Evolutionary conservation across 768 basidiomycete species (phyloP).

Genomic region (Infundibulicybe gibba): DNA sequence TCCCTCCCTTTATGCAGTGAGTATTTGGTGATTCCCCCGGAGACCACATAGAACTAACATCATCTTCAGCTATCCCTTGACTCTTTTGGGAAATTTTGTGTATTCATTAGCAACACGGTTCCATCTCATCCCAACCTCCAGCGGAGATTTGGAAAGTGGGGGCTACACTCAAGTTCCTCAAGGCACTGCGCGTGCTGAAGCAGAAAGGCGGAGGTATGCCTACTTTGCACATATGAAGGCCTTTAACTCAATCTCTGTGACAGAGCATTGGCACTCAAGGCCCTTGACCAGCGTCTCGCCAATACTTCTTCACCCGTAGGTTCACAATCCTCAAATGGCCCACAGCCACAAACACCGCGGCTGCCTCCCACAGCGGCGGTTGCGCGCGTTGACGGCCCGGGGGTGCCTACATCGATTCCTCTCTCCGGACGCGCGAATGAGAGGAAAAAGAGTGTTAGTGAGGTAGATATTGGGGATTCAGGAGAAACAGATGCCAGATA

Average conservation of each 20-base stretch:
- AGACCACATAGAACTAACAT: not conserved
- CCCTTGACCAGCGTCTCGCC: slow-evolving; percentile 90
- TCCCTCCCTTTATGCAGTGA: slow-evolving; percentile 93
- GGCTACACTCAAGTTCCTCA: slow-evolving; percentile 66
- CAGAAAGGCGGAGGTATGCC: slow-evolving; percentile 85
- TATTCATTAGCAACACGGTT: slow-evolving; percentile 65
- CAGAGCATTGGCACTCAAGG: slow-evolving; percentile 95
- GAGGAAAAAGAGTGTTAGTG: slow-evolving; percentile 32
- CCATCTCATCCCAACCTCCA: slow-evolving; percentile 67
- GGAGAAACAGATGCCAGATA: slow-evolving; percentile 27
- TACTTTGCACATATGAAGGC: not conserved
- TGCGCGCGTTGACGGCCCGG: slow-evolving; percentile 26
- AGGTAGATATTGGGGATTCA: slow-evolving; percentile 28
- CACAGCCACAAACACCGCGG: slow-evolving; percentile 24
- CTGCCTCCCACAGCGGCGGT: slow-evolving; percentile 27
- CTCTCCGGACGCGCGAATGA: slow-evolving; percentile 15
- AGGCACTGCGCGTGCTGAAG: slow-evolving; percentile 91
- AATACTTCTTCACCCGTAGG: slow-evolving; percentile 46
- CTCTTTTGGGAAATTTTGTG: slow-evolving; percentile 61
- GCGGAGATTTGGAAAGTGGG: slow-evolving; percentile 68
- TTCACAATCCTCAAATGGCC: slow-evolving; percentile 27
- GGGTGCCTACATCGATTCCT: slow-evolving; percentile 20
- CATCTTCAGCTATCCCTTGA: slow-evolving; percentile 61
- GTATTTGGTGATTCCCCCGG: slow-evolving; percentile 21
- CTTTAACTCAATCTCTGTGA: slow-evolving; percentile 8